phyloP scores from a whole-genome alignment of 2,329 filamentous ascomycete genomes.

The Cryphonectria naterciae region DNA sequence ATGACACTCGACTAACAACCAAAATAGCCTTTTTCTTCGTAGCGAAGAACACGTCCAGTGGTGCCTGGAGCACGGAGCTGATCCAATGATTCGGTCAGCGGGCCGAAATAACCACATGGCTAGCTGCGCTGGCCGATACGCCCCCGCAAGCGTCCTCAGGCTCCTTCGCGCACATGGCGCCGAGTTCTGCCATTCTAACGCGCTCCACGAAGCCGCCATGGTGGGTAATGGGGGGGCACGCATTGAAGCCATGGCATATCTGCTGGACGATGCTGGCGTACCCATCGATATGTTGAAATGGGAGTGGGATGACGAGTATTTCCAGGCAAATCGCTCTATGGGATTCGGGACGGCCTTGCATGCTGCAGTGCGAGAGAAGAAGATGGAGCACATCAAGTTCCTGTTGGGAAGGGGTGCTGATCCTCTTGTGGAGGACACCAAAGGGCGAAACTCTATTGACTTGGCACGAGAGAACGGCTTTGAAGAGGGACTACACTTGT shows the following conservation, averaged over 20 bases:
- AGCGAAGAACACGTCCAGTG: slow-evolving; percentile 7
- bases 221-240: background rate
- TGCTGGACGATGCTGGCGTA: slow-evolving; percentile 8
- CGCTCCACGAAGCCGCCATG: background rate
- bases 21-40: background rate
- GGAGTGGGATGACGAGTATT: slow-evolving; percentile 11
- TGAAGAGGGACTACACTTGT: slow-evolving; percentile 2
- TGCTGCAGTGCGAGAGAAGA: slow-evolving; percentile 1
- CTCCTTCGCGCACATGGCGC: slow-evolving; percentile 11
- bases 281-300: slow-evolving; percentile 7
- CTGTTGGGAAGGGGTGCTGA: slow-evolving; percentile 2
- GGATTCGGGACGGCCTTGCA: slow-evolving; percentile 7
- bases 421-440: slow-evolving; percentile 9
- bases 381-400: background rate
- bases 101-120: slow-evolving; percentile 11
- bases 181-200: slow-evolving; percentile 1
- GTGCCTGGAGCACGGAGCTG: slow-evolving; percentile 1
- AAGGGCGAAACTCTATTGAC: background rate
- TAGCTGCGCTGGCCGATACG: slow-evolving; percentile 1
- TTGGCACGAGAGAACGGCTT: slow-evolving; percentile 2
- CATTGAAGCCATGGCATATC: slow-evolving; percentile 9
- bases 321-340: background rate
- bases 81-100: slow-evolving; percentile 9
- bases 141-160: background rate
- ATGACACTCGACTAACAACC: background rate